These are phyloP conservation scores for Candida qinlingensis DNA, from an alignment of 805 yeast species.

Conservation along the genomic window DNA sequence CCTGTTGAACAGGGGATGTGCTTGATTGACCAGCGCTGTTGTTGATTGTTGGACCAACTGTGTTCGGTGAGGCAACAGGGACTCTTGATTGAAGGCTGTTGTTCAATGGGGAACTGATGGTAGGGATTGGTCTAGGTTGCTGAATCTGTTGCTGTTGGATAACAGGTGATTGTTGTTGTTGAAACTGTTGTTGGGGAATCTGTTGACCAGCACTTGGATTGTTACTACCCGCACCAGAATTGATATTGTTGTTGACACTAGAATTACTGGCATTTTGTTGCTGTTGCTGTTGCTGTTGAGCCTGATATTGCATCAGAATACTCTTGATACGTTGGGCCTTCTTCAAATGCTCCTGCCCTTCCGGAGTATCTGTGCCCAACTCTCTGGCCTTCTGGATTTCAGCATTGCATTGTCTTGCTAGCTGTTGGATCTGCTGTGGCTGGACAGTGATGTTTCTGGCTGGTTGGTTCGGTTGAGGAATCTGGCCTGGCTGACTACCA, in stretches of 20 bases:
- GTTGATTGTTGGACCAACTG: slow-evolving; percentile 9
- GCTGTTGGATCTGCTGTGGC: slow-evolving; percentile 35
- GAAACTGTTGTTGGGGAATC: slow-evolving; percentile 8
- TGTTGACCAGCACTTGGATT: slow-evolving; percentile 3
- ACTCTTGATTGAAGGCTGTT: slow-evolving; percentile 5
- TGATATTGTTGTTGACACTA: slow-evolving; percentile 10
- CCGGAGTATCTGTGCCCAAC: slow-evolving; percentile 53
- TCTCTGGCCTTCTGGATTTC: slow-evolving; percentile 60
- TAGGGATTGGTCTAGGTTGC: slow-evolving; percentile 17
- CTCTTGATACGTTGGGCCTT: slow-evolving; percentile 62
- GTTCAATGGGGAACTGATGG: background rate
- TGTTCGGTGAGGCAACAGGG: slow-evolving; percentile 15
- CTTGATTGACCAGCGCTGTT: slow-evolving; percentile 7
- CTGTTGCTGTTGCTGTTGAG: slow-evolving; percentile 29
- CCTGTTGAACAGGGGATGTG: slow-evolving; percentile 7
- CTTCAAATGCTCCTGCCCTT: slow-evolving; percentile 56
- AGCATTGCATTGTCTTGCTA: slow-evolving; percentile 52
- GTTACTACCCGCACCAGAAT: too few species aligned
- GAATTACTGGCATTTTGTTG: slow-evolving; percentile 15
- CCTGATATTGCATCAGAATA: slow-evolving; percentile 50
- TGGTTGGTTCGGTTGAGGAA: slow-evolving; percentile 1
- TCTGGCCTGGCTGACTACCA: background rate
- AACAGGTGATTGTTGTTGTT: slow-evolving; percentile 6
- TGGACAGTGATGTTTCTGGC: slow-evolving; percentile 10
- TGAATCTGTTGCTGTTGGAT: slow-evolving; percentile 33